Conservation (phyloP, 2,329 filamentous ascomycete genomes). For the Sphaerostilbella broomeana region DNA sequence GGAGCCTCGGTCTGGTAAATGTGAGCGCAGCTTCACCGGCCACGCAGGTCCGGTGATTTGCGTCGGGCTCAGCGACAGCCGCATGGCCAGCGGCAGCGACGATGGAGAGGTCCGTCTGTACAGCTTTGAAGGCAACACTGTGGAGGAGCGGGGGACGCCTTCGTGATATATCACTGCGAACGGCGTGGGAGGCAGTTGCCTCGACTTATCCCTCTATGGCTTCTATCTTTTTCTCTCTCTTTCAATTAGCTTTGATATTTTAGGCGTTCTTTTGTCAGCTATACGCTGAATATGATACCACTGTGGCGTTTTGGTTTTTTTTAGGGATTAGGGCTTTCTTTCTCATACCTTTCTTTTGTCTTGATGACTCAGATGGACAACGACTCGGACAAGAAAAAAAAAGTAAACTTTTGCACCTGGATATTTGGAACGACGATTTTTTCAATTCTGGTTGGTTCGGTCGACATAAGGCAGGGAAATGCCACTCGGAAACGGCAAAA, state of each 20-base stretch:
- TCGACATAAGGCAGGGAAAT: too few relatives aligned
- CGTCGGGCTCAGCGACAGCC: constrained; percentile 80
- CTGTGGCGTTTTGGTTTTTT: not conserved
- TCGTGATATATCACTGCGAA: constrained; percentile 26
- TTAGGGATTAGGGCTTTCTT: not conserved
- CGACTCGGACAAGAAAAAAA: too few relatives aligned
- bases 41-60: constrained; percentile 90
- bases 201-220: too few relatives aligned
- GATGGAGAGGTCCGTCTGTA: constrained; percentile 87
- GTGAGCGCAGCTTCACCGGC: constrained; percentile 85
- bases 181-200: too few relatives aligned
- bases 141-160: constrained; percentile 46
- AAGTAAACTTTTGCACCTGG: too few relatives aligned
- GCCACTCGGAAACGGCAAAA: too few relatives aligned
- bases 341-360: not conserved
- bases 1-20: constrained; percentile 87
- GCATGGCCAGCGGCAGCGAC: constrained; percentile 86
- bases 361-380: too few relatives aligned
- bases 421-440: too few relatives aligned
- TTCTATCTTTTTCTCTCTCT: too few relatives aligned
- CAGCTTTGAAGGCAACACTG: constrained; percentile 56
- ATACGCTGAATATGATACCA: not conserved
- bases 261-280: too few relatives aligned
- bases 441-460: too few relatives aligned
- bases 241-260: too few relatives aligned